phyloP scores from a whole-genome alignment of 129 eudicot species.

The Scalesia atractyloides region DNA sequence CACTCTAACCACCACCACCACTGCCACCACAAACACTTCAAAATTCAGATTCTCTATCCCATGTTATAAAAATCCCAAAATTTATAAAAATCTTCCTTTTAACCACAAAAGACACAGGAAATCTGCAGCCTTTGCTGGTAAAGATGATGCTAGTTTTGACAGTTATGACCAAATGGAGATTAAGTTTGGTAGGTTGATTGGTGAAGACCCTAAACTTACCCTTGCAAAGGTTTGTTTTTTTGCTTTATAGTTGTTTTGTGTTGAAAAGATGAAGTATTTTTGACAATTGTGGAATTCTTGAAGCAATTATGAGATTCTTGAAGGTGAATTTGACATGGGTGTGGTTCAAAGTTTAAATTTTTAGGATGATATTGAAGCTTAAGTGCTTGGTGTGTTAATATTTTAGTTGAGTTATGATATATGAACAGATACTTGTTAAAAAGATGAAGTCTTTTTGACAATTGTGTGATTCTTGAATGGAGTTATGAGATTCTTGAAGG shows the following conservation, averaged over 20 bases:
- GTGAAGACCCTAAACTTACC: constrained; percentile 90
- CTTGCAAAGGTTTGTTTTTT: constrained; percentile 67
- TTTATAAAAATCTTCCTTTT: constrained; percentile 37
- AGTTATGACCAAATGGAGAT: constrained; percentile 79
- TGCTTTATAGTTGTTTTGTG: background rate
- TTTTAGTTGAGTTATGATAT: background rate
- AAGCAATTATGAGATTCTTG: background rate
- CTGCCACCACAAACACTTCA: constrained; percentile 33
- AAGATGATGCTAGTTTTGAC: constrained; percentile 51
- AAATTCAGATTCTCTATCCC: constrained; percentile 41
- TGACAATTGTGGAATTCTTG: constrained; percentile 15
- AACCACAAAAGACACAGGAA: constrained; percentile 40
- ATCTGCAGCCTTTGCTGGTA: constrained; percentile 52
- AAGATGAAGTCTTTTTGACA: constrained; percentile 6
- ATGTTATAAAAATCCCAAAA: constrained; percentile 40
- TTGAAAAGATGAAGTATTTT: background rate
- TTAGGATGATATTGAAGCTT: background rate
- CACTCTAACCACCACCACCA: constrained; percentile 40
- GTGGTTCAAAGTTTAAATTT: background rate
- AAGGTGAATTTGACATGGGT: constrained; percentile 1
- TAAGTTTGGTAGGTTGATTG: constrained; percentile 67
- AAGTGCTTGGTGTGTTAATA: background rate
- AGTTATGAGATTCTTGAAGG: background rate
- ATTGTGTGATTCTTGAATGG: background rate
- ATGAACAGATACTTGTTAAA: background rate